Base-by-base conservation (phyloP, 345 rosid species). In the Euphorbia pulcherrima region DNA sequence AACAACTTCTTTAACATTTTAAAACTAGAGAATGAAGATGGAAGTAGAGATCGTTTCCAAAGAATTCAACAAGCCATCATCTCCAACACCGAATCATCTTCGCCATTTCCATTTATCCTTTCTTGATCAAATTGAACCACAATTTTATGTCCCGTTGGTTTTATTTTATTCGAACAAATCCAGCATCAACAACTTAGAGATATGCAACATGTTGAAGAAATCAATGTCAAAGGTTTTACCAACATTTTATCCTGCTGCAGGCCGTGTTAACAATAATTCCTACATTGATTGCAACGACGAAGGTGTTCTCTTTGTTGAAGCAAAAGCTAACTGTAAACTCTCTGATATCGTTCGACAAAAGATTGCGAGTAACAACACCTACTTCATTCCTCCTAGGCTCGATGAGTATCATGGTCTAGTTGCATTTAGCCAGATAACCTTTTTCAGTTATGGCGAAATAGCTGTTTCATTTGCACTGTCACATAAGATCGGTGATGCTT, bases 31-130 rank as follows among this genome's bases (percentile, higher is more conserved):
- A 33, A 33, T 33, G 37, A 33, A 33, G 44, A 39, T 39, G 2
- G 44, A 39, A 39, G 12, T 39, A 6, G 12, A 39, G 44, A 39
- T 39, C 6, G 10, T 39, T 12, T 39, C 44, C 10, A 9, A 39
- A 39, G 44, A 39, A 39, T 39, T 4, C 10, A 39, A 6, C 44
- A 39, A 39, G 44, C 44, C 44, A 39, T 74, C 69, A 35, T 68
- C 56, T 13, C 77, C 77, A 1, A 68, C 77, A 13, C 77, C 77
- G 1, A 18, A 68, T 56, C 73, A 62, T 33, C 37, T 33, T 9
- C 44, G 7, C 44, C 44, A 39, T 39, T 12, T 39, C 44, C 62
- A 64, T 59, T 68, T 60, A 1, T 71, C 80, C 23, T 30, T 75
- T 47, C 44, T 39, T 4, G 44, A 39, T 39, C 44, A 39, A 39